Evolutionary conservation across 169 alveolate genomes (phyloP), one percentile per base, ranked within the genome.

Genomic region (Plasmodium adleri): DNA sequence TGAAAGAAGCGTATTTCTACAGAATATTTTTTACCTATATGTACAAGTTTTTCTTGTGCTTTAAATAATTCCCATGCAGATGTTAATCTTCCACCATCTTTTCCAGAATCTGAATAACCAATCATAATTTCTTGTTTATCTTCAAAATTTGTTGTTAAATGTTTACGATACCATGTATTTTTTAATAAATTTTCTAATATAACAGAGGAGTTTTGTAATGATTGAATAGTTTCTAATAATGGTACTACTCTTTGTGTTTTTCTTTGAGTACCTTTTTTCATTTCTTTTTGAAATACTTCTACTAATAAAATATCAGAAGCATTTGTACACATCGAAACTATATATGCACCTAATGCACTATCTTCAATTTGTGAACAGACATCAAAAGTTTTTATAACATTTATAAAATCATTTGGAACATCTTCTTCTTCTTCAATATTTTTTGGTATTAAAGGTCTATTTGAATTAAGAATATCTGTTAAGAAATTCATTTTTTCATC

Each of bases 41-140:
- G 54, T 39, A 91, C 92, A 5, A 90, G 85, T 20, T 74, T 90
- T 60, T 93, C 94, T 64, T 93, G 95, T 54, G 95, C 96, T 90
- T 94, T 93, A 86, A 93, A 95, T 66, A 95, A 93, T 52, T 95
- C 96, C 97, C 97, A 95, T 15, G 96, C 91, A 56, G 97, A 94
- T 32, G 97, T 87, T 54, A 95, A 80, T 73, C 96, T 75, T 0
- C 97, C 96, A 22, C 97, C 97, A 85, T 95, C 97, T 91, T 95
- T 95, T 28, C 96, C 96, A 39, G 96, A 93, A 85, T 95, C 97
- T 3, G 97, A 95, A 88, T 94, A 95, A 15, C 97, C 97, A 28
- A 95, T 93, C 97, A 95, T 95, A 39, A 95, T 94, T 73, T 95
- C 96, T 50, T 92, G 94, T 67, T 92, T 94, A 76, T 88, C 92